These are phyloP conservation scores for Bipolaris zeicola DNA, from an alignment of 2,329 filamentous ascomycete genomes.

Conservation along the genomic window DNA sequence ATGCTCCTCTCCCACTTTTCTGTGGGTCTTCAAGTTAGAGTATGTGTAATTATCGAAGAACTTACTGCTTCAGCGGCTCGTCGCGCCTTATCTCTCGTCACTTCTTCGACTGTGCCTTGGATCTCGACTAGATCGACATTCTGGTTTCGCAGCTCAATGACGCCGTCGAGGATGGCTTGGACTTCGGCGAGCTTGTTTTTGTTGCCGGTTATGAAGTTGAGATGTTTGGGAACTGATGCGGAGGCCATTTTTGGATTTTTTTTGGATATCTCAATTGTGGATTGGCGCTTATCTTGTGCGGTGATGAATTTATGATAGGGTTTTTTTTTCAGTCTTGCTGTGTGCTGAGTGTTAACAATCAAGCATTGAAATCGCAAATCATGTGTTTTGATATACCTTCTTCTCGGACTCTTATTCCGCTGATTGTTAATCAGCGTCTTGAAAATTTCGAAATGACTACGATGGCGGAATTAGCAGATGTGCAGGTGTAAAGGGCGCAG, in stretches of 20 bases:
- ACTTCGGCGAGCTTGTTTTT: conserved; percentile 89
- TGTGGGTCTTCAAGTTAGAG: not conserved
- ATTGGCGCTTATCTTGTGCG: not conserved
- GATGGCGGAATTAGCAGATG: conserved; percentile 15
- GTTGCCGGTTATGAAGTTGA: conserved; percentile 98
- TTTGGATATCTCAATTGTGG: not conserved
- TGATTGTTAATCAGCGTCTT: not conserved
- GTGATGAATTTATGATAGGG: not conserved
- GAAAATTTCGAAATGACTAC: conserved; percentile 20
- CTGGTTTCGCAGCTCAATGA: conserved; percentile 74
- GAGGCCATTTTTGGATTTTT: conserved; percentile 18
- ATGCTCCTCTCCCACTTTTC: not conserved
- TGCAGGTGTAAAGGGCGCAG: conserved; percentile 5
- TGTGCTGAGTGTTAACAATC: not conserved
- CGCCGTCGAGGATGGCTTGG: conserved; percentile 76
- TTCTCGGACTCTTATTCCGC: not conserved
- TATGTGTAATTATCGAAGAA: not conserved
- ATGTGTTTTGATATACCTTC: not conserved
- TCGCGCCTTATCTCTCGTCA: conserved; percentile 84
- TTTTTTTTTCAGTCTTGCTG: not conserved
- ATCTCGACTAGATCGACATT: conserved; percentile 84
- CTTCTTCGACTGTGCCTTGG: conserved; percentile 90
- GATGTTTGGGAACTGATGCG: conserved; percentile 49
- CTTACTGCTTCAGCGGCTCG: conserved; percentile 77
- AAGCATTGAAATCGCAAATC: not conserved